Conservation (phyloP, 495 filamentous ascomycete genomes). For the Penicillium lividum region DNA sequence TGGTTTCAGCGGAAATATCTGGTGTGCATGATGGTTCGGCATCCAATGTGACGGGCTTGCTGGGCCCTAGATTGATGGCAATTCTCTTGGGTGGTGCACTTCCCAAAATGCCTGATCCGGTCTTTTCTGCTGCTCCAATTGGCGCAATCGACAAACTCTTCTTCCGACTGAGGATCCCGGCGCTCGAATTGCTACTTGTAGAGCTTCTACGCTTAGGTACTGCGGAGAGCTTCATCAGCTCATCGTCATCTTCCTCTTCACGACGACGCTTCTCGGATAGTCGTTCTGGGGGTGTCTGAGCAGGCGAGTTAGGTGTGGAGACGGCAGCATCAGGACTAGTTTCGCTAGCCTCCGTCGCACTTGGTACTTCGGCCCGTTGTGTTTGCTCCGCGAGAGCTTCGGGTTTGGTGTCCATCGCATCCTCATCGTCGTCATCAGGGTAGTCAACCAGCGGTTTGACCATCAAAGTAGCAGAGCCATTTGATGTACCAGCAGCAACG, state of each 20-base stretch:
- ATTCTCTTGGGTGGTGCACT: conserved; percentile 48
- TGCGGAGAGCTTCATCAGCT: conserved; percentile 68
- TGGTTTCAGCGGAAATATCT: conserved; percentile 20
- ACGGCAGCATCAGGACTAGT: conserved; percentile 24
- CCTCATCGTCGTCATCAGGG: conserved; percentile 79
- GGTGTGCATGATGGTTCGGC: conserved; percentile 17
- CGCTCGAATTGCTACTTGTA: conserved; percentile 38
- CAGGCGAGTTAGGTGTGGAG: conserved; percentile 33
- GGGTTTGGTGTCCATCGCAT: conserved; percentile 55
- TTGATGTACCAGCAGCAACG: conserved; percentile 26
- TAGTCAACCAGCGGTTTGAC: conserved; percentile 87
- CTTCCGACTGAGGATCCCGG: conserved; percentile 41
- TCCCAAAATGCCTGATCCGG: conserved; percentile 23
- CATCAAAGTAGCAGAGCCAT: conserved; percentile 53
- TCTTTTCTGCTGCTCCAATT: conserved; percentile 32
- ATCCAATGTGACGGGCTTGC: conserved; percentile 22
- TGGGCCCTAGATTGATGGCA: conserved; percentile 47
- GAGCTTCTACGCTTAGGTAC: conserved; percentile 66
- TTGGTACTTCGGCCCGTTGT: conserved; percentile 19
- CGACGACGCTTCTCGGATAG: conserved; percentile 89
- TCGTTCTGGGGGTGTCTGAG: conserved; percentile 59
- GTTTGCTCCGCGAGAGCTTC: conserved; percentile 24
- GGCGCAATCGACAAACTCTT: conserved; percentile 42
- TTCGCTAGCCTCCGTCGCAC: conserved; percentile 18
- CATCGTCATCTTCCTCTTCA: conserved; percentile 86